Evolutionary conservation across 192 early-diverging fungal species (phyloP), one percentile per base, ranked within the genome.

Genomic region (Tieghemiomyces parasiticus): DNA sequence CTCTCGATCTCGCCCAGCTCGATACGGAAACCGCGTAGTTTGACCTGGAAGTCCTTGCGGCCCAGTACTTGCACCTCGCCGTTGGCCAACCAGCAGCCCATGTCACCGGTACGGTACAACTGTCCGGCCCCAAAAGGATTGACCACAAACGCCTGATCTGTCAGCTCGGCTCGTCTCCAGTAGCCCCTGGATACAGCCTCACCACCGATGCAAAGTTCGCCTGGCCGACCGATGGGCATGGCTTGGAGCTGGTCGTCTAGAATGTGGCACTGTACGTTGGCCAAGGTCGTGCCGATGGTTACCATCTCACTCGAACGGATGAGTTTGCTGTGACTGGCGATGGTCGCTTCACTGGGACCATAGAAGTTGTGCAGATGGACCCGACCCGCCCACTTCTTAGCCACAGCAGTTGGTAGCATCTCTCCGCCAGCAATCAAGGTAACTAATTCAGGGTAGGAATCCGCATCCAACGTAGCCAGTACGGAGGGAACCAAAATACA

Each of bases 51-150:
- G 31, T 71, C 70, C 16, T 53, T 61, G 3, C 70, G 63, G 2
- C 65, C 65, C 0, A 77, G 12, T 32, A 35, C 60, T 1, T 59
- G 58, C 0, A 71, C 13, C 33, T 66, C 61, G 3, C 70, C 70
- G 25, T 63, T 61, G 35, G 63, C 62, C 0, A 67, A 56, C 35
- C 62, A 65, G 14, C 48, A 32, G 0, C 26, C 65, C 3, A 71
- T 38, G 31, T 71, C 70, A 16, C 70, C 70, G 22, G 70, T 60
- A 35, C 46, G 65, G 54, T 67, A 71, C 58, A 71, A 65, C 4
- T 62, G 28, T 20, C 29, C 61, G 4, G 16, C n/a, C 19, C 28
- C 42, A 32, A 70, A 73, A 10, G 69, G 69, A 52, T 73, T 67
- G 14, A 49, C 59, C 32, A 73, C 33, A 30, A 73, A 73, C 24